Conservation (phyloP, 306 rosid genomes). For the Aeschynomene evenia region DNA sequence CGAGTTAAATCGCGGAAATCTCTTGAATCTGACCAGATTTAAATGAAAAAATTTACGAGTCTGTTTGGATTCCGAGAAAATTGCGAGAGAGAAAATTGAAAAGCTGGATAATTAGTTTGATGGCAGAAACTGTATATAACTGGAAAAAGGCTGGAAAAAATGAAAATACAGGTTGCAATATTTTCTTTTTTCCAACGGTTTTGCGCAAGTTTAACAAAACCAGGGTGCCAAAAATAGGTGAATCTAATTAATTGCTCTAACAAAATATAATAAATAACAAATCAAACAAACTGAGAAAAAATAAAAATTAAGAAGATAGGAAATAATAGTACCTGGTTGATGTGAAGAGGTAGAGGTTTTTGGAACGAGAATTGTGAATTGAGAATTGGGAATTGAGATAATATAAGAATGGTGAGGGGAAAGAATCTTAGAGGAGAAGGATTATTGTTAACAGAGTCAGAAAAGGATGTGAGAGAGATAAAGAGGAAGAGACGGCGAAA, state of each 20-base stretch:
- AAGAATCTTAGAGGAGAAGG: conserved; percentile 53
- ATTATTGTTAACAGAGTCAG: conserved; percentile 17
- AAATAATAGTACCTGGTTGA: conserved; percentile 34
- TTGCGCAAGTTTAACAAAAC: conserved; percentile 25
- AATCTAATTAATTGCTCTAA: neutral
- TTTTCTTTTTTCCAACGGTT: conserved; percentile 2
- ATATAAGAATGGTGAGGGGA: conserved; percentile 4
- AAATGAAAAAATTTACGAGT: neutral
- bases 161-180: conserved; percentile 19
- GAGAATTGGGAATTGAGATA: neutral
- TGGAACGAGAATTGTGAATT: neutral
- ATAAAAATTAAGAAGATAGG: neutral
- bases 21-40: conserved; percentile 3
- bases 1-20: neutral
- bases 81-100: neutral
- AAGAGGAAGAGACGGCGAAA: conserved; percentile 55
- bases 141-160: neutral
- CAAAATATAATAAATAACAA: neutral
- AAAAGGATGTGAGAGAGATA: conserved; percentile 27
- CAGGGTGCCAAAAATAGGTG: conserved; percentile 11
- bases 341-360: neutral
- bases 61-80: conserved; percentile 24
- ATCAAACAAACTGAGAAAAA: neutral
- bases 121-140: neutral
- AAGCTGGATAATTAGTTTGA: conserved; percentile 12